Evolutionary conservation across 2,329 filamentous ascomycete species (phyloP), one percentile per base, ranked within the genome.

Genomic region (Colletotrichum tofieldiae): DNA sequence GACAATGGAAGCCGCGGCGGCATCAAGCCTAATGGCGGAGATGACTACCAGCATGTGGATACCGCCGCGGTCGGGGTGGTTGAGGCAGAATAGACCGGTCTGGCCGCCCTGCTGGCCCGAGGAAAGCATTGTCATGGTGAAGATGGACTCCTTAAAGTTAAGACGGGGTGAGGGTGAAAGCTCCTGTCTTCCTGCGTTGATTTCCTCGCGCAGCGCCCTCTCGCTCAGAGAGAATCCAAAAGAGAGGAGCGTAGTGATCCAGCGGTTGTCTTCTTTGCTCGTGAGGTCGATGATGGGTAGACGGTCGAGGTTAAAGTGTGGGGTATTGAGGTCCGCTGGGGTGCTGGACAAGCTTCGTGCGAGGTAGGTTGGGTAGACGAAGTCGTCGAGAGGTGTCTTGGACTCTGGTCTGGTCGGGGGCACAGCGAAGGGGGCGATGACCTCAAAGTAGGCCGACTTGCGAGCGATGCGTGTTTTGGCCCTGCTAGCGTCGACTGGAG

Each of bases 121-220:
- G 4, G 81, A 76, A 32, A 85, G 71, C 82, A 84, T 85, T 74
- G 86, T 85, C 76, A 88, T 83, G 43, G 82, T 83, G 69, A 85
- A 84, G 14, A 88, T 65, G 0, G 85, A 84, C 70, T 87, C 84
- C 72, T 88, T 88, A 77, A 88, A 84, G 75, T 86, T 84, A 62
- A 85, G 75, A 0, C 85, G 81, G 4, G 78, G 67, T 3, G 84
- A 79, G 0, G 77, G 51, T 6, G 78, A 71, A 20, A 81, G n/a
- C 74, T 73, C 26, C 69, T 74, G 1, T 71, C 71, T 20, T 56
- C 66, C 70, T 61, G 67, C 66, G 16, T 77, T 69, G 5, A 75
- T 66, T 2, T 75, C 68, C 0, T 82, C 77, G 4, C 85, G 82
- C 1, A 84, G 65, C 3, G 62, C 66, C 65, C 80, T 83, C 74